Percentiles rank a stretch among this genome's conserved stretches.
Evolutionary conservation across 768 basidiomycete species (phyloP).

Genomic region (Podaxis sp.): DNA sequence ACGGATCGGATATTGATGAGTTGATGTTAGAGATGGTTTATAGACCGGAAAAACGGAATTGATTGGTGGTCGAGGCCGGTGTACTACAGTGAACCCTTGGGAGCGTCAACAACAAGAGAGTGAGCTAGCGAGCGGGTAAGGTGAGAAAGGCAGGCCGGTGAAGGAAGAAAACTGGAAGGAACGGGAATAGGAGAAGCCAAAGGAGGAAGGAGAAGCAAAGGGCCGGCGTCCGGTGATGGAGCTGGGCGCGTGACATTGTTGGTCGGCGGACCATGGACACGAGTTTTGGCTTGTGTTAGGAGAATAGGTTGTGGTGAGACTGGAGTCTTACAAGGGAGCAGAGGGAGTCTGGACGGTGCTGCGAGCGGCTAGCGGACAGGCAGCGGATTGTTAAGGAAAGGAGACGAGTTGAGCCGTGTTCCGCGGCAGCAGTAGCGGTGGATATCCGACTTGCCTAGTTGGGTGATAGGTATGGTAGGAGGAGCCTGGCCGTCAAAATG

Average conservation of each 20-base stretch:
- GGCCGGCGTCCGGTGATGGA: background rate
- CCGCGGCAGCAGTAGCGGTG: background rate
- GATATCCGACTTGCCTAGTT: background rate
- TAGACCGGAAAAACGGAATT: background rate
- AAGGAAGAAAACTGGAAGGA: background rate
- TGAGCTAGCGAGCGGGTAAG: background rate
- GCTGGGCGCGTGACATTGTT: background rate
- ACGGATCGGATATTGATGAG: background rate
- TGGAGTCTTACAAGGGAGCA: background rate
- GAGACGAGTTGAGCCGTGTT: background rate
- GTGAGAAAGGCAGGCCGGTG: slow-evolving; percentile 7
- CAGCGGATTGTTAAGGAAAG: background rate
- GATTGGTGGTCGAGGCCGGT: background rate
- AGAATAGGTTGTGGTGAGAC: background rate
- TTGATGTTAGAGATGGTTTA: background rate
- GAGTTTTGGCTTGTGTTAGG: background rate
- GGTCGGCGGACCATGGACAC: background rate
- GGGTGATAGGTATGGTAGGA: background rate
- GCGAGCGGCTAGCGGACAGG: background rate
- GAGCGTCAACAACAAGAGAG: no score
- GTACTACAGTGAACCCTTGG: no score
- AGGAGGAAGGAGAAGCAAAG: background rate
- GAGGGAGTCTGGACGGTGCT: background rate
- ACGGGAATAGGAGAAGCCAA: background rate
- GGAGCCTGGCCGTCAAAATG: background rate